Evolutionary conservation across 1,139 yeast genomes (phyloP).

Genomic region (Yueomyces sp.): DNA sequence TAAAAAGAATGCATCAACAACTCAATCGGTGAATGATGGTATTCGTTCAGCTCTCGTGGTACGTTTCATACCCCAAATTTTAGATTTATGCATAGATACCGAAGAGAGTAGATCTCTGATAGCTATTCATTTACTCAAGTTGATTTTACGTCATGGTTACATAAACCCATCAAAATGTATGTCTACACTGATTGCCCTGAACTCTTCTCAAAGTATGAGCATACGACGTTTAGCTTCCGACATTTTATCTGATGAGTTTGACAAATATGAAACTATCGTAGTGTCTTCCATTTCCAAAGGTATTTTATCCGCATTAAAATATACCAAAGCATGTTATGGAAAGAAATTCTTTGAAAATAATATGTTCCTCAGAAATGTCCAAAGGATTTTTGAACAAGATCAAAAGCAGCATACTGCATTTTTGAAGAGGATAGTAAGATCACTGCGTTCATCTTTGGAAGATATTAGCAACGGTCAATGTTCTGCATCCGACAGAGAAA

Average conservation of each 20-base stretch:
- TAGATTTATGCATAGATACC: constrained; percentile 36
- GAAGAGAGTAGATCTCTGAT: constrained; percentile 34
- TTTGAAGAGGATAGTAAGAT: constrained; percentile 8
- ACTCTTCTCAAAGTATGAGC: constrained; percentile 37
- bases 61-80: constrained; percentile 38
- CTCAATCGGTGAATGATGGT: constrained; percentile 36
- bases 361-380: constrained; percentile 10
- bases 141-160: constrained; percentile 50
- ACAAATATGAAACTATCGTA: constrained; percentile 57
- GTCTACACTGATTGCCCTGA: constrained; percentile 58
- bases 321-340: constrained; percentile 21
- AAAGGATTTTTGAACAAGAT: constrained; percentile 6
- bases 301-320: constrained; percentile 39
- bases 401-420: constrained; percentile 12
- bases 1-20: constrained; percentile 23
- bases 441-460: constrained; percentile 7
- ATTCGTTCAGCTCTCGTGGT: constrained; percentile 64
- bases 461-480: constrained; percentile 3
- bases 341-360: constrained; percentile 14
- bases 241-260: constrained; percentile 43
- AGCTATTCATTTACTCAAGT: constrained; percentile 42
- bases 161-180: constrained; percentile 63
- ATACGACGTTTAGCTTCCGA: constrained; percentile 38
- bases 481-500: constrained; percentile 2
- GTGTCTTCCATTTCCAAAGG: constrained; percentile 58